Base-by-base conservation (phyloP, 2,329 filamentous ascomycete genomes). In the Ilyonectria mors-panacis region DNA sequence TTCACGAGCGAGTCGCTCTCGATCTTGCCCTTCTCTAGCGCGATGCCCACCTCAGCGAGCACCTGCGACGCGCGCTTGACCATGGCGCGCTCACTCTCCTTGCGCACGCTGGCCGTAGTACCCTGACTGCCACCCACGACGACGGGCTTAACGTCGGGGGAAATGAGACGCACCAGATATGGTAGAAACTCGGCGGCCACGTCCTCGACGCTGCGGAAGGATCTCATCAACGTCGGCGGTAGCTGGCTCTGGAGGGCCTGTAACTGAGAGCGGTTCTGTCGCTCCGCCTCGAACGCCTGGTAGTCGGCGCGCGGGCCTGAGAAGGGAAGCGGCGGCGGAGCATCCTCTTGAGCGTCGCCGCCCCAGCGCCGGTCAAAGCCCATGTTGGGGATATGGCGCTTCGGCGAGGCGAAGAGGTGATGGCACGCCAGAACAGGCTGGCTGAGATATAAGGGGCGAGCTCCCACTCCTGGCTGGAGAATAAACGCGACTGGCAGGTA, bases 361-460 rank as follows among this genome's bases (percentile, higher is more conserved):
- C 83, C 85, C 79, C 84, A 84, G 21, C 77, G 76, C 21, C 80
- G 82, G 55, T 87, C 84, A 63, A 83, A 84, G 39, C 78, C 79
- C 54, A 79, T 66, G 65, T 78, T 80, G 55, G 79, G 74, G 70
- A 81, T 58, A 74, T 85, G 85, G 62, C 86, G 86, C 39, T 86
- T 86, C 28, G 92, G 89, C 0, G 93, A 92, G 4, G 95, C 93
- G 77, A 99, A 99, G 13, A 99, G 87, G 76, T 94, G 87, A 78
- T 99, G 97, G 77, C 97, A 98, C 4, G 94, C 96, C 2, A 98
- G 87, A 17, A 96, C 88, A 0, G 95, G 92, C 72, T 96, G 93
- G 75, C 91, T 93, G 55, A 98, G 88, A 78, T 99, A 78, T 99
- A 99, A 0, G 94, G 91, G 0, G 88, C 89, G 17, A 99, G 84